phyloP scores from a whole-genome alignment of 352 stramenopile genomes.

The Phytophthora capsici region DNA sequence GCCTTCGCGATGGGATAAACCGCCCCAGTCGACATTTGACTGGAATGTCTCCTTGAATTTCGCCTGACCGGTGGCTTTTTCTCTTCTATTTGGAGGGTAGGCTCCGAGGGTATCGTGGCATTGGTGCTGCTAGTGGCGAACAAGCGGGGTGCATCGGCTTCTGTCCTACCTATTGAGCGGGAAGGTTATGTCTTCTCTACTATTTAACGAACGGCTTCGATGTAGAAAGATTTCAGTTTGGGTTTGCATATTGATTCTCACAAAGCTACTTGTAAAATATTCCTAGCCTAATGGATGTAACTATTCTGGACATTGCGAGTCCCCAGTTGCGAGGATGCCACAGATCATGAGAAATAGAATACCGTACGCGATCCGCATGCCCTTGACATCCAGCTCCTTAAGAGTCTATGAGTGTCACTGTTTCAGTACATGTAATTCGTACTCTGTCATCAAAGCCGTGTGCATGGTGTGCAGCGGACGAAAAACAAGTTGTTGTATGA shows the following conservation, averaged over 20 bases:
- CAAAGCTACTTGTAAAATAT: background rate
- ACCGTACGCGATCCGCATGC: slow-evolving; percentile 21
- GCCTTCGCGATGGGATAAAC: slow-evolving; percentile 17
- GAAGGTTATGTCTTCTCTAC: too few species aligned
- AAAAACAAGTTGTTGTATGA: too few species aligned
- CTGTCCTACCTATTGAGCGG: too few species aligned
- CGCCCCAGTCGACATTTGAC: background rate
- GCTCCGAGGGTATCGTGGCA: background rate
- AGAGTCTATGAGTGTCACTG: too few species aligned
- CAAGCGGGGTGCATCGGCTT: too few species aligned
- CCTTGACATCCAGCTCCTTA: slow-evolving; percentile 16
- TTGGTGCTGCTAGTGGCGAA: too few species aligned
- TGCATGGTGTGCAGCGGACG: too few species aligned
- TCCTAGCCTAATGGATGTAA: slow-evolving; percentile 19
- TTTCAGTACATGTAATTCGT: too few species aligned
- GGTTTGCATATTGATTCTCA: slow-evolving; percentile 1
- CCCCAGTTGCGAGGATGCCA: slow-evolving; percentile 1
- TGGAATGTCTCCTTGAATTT: slow-evolving; percentile 14
- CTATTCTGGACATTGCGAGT: slow-evolving; percentile 9
- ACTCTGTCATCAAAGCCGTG: too few species aligned
- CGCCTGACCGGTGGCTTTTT: background rate
- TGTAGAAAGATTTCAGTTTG: too few species aligned
- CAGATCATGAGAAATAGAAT: slow-evolving; percentile 10
- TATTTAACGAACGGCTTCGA: too few species aligned
- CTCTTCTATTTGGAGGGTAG: background rate